phyloP scores from a whole-genome alignment of 306 rosid species.

The Fragaria vesca region DNA sequence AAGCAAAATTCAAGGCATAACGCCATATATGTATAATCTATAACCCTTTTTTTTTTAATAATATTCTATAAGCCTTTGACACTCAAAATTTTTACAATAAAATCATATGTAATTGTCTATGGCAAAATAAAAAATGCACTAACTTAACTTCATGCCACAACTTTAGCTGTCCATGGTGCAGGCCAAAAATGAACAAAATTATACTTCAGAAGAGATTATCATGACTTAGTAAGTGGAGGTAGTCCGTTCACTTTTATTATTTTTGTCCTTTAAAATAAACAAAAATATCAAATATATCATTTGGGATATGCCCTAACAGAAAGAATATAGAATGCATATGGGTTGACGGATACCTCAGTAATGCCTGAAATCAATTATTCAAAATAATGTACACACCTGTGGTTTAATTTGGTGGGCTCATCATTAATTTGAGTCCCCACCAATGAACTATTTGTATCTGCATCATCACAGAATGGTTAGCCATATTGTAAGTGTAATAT shows the following conservation, averaged over 20 bases:
- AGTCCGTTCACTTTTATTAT: background rate
- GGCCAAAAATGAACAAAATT: background rate
- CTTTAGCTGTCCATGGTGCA: background rate
- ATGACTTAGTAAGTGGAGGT: too few species aligned
- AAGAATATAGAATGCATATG: background rate
- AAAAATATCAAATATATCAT: background rate
- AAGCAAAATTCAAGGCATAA: background rate
- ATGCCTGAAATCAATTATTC: background rate
- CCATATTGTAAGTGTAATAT: conserved; percentile 15
- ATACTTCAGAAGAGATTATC: background rate
- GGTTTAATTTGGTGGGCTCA: conserved; percentile 24
- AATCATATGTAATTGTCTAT: background rate
- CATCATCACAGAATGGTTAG: conserved; percentile 33
- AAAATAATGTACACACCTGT: conserved; percentile 35
- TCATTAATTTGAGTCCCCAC: conserved; percentile 36
- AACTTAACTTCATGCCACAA: background rate
- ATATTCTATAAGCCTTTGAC: background rate
- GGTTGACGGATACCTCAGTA: background rate
- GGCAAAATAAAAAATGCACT: background rate
- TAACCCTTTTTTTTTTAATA: background rate
- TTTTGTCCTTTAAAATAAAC: background rate
- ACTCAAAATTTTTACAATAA: background rate
- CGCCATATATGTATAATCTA: background rate
- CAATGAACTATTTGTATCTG: conserved; percentile 53
- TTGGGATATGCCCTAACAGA: background rate